Conservation (phyloP, 1,284 basidiomycete species). For the Microbotryum violaceum region DNA sequence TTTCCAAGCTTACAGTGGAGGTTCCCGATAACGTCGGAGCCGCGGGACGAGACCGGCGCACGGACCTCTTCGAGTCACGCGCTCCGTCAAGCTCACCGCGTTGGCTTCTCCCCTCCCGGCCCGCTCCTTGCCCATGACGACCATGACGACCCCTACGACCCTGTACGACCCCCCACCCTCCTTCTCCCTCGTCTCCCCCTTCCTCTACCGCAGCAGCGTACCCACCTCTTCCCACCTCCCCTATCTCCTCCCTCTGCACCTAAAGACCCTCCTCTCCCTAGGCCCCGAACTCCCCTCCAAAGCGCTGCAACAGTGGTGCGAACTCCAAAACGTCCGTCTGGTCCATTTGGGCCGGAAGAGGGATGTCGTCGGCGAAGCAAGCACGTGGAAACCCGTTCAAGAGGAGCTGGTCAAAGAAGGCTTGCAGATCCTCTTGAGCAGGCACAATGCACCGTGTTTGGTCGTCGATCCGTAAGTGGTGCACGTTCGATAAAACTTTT, state of each 20-base stretch:
- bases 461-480: slow-evolving; percentile 8
- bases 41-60: no score
- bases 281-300: slow-evolving; percentile 1
- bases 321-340: neutral
- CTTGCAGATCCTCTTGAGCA: slow-evolving; percentile 1
- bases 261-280: neutral
- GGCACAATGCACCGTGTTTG: slow-evolving; percentile 7
- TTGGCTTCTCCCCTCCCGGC: no score
- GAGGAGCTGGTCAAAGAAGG: slow-evolving; percentile 11
- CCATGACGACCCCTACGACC: neutral
- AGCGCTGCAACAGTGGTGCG: neutral
- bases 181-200: slow-evolving; percentile 3
- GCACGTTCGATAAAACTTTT: no score
- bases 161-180: slow-evolving; percentile 1
- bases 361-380: neutral
- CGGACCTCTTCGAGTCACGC: no score
- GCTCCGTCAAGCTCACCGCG: no score
- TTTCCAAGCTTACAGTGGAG: no score
- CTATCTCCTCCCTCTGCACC: slow-evolving; percentile 1
- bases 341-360: neutral
- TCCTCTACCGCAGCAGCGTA: slow-evolving; percentile 2
- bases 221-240: neutral
- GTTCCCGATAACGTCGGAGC: no score
- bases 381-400: slow-evolving; percentile 4
- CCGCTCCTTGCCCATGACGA: no score